phyloP scores from a whole-genome alignment of 164 flowering plant genomes.

The Vitis labrusca region DNA sequence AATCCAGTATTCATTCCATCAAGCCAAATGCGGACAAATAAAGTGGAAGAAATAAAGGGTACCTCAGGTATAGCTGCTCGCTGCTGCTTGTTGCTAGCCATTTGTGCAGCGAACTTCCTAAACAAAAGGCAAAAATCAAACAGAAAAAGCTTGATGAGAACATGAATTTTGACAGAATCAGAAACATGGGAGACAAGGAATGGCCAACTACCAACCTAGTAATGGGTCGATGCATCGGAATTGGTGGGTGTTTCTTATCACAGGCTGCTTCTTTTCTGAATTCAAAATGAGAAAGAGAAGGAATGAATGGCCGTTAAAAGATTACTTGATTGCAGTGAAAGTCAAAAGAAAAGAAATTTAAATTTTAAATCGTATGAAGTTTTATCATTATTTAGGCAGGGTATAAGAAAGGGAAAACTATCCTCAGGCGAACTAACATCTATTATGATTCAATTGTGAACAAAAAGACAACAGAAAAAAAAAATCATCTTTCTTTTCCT shows the following conservation, averaged over 20 bases:
- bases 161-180: background rate
- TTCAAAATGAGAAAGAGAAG: background rate
- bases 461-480: background rate
- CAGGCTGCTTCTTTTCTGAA: conserved; percentile 41
- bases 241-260: conserved; percentile 35
- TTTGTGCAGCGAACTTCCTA: conserved; percentile 80
- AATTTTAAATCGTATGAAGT: too few relatives aligned
- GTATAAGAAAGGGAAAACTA: too few relatives aligned
- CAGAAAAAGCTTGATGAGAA: background rate
- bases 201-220: conserved; percentile 52
- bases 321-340: background rate
- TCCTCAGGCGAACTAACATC: too few relatives aligned
- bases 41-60: background rate
- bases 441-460: too few relatives aligned
- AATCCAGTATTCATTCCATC: background rate
- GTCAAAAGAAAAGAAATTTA: background rate
- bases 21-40: background rate
- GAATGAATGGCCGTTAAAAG: background rate
- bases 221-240: conserved; percentile 61
- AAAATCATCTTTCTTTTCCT: background rate
- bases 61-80: conserved; percentile 27
- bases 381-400: too few relatives aligned
- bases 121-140: conserved; percentile 13
- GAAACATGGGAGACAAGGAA: background rate
- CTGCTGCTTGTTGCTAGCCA: conserved; percentile 46